Percentiles rank a stretch among this genome's conserved stretches.
Conservation (phyloP, 1,139 yeast species). For the Suhomyces coccinellae region DNA sequence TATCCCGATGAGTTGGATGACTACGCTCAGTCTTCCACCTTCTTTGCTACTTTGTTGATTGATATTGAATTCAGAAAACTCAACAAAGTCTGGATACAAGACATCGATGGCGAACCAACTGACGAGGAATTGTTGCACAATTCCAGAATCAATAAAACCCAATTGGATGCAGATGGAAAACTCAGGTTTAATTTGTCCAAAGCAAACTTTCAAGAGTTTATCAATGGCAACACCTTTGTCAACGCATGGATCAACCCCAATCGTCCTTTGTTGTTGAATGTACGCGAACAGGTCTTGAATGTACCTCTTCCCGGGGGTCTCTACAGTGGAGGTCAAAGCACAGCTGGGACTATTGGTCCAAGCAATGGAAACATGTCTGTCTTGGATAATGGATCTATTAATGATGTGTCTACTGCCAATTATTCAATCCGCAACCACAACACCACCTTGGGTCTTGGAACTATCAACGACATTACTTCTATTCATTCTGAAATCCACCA, state of each 20-base stretch:
- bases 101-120: conserved; percentile 24
- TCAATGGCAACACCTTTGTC: conserved; percentile 32
- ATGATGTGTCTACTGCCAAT: conserved; percentile 8
- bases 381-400: conserved; percentile 4
- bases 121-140: conserved; percentile 19
- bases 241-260: conserved; percentile 37
- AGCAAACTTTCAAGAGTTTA: conserved; percentile 32
- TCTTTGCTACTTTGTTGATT: conserved; percentile 24
- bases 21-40: conserved; percentile 28
- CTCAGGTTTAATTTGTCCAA: conserved; percentile 15
- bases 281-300: conserved; percentile 1
- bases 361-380: conserved; percentile 1
- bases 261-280: conserved; percentile 26
- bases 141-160: conserved; percentile 4
- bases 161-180: conserved; percentile 10
- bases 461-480: conserved; percentile 43
- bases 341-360: conserved; percentile 5
- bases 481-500: conserved; percentile 40
- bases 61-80: conserved; percentile 33
- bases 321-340: conserved; percentile 9
- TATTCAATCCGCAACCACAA: conserved; percentile 11
- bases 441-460: conserved; percentile 38
- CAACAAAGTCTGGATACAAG: conserved; percentile 33
- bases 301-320: neutral
- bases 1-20: conserved; percentile 30